Base-by-base conservation (phyloP, 2,329 filamentous ascomycete genomes). In the Diaporthe citrichinensis region DNA sequence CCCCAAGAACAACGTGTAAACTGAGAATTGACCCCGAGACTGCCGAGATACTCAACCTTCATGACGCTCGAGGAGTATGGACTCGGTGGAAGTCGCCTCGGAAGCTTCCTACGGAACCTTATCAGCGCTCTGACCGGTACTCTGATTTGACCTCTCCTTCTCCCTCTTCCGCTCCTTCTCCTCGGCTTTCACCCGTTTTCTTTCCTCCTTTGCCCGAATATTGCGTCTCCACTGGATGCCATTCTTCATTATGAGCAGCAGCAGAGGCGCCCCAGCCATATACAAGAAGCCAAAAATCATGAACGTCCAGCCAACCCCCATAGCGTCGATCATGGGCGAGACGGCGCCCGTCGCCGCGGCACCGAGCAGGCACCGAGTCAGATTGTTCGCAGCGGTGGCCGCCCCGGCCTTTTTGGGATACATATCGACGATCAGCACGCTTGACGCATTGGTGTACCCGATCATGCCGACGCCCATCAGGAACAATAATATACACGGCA, bases 351-450 rank as follows among this genome's bases (percentile, higher is more conserved):
- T 89, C 2, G 86, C 87, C 0, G 84, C 87, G 0, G 90, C 90
- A 0, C 89, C 90, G 2, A 92, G 79, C 3, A 90, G 80, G 73
- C 90, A 92, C 7, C 90, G 81, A 1, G 87, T 86, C 20, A 92
- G 78, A 76, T 92, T 92, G 76, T 89, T 90, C 0, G 89, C 86
- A 0, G 90, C 90, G 1, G 89, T 89, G 0, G 89, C 90, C 0
- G 88, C 88, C 0, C 88, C 89, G 0, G 90, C 87, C 25, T 84
- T 85, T 0, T 84, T 84, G 0, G 89, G 89, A 74, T 90, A 87
- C 10, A 92, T 84, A 77, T 92, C 91, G 5, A 91, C 85, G 3
- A 92, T 84, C 61, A 92, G 81, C 0, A 88, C 86, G 71, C 85
- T 90, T 49, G 86, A 83, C 4, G 87, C 84, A 74, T 90, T 91